Percentiles rank a stretch among this genome's conserved stretches.
These are phyloP conservation scores for Torulaspora maleeae DNA, from an alignment of 805 yeast species.

Conservation along the genomic window DNA sequence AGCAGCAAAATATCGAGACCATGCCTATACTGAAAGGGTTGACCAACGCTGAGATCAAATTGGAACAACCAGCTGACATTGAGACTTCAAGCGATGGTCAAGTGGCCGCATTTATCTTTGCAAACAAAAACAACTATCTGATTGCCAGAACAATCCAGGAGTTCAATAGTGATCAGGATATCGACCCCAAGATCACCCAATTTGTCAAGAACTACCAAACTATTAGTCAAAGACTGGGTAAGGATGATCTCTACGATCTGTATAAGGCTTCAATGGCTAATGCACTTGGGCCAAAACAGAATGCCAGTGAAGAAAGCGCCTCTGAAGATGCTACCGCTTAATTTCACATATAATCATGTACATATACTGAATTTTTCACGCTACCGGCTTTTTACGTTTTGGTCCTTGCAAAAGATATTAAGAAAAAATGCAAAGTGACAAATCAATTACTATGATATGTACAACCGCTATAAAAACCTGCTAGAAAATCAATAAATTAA, in stretches of 20 bases:
- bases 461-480: too few relatives aligned
- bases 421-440: not conserved
- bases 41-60: constrained; percentile 3
- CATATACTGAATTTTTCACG: not conserved
- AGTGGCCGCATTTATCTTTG: constrained; percentile 11
- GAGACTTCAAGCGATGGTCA: constrained; percentile 10
- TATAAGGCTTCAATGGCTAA: constrained; percentile 9
- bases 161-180: constrained; percentile 9
- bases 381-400: not conserved
- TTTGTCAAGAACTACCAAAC: constrained; percentile 17
- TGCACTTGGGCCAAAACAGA: not conserved
- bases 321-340: not conserved
- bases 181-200: constrained; percentile 8
- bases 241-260: constrained; percentile 17
- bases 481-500: too few relatives aligned
- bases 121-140: constrained; percentile 23
- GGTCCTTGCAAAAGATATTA: not conserved
- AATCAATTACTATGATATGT: not conserved
- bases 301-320: not conserved
- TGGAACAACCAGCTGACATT: constrained; percentile 12
- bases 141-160: constrained; percentile 20
- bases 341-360: constrained; percentile 1
- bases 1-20: constrained; percentile 15
- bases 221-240: constrained; percentile 4
- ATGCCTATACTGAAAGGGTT: constrained; percentile 13